Base-by-base conservation (phyloP, 495 filamentous ascomycete genomes). In the Elasticomyces elasticus region DNA sequence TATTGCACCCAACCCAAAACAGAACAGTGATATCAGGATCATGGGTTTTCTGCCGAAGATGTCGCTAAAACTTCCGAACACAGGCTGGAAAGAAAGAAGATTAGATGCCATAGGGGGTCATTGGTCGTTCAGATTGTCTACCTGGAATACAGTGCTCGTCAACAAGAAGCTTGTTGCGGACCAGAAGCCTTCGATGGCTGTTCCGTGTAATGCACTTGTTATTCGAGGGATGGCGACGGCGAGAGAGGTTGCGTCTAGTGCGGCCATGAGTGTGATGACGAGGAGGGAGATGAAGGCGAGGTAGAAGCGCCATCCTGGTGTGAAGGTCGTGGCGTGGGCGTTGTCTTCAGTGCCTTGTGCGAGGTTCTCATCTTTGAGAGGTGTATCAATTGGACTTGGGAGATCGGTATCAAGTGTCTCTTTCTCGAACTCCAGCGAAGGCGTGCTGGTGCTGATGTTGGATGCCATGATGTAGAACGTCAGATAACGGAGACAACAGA, bases 231-330 rank as follows among this genome's bases (percentile, higher is more conserved):
- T 64, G 3, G 86, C 85, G 20, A 89, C 83, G 7, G 80, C 82
- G 15, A 89, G 71, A 1, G 81, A 85, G 2, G 86, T 89, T 0
- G 82, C 83, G 66, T 89, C 85, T 19, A 89, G 69, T 23, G 86
- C 83, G 5, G 78, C 81, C 71, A 83, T 82, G 30, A 88, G 66
- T 0, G 78, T 77, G 23, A 87, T 72, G 7, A 83, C 71, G 20
- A 73, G 70, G 38, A 89, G 71, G 0, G 82, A 79, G 22, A 63
- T 28, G 59, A 84, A 81, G n/a, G 75, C 76, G 23, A 60, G 6
- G 17, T 65, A 57, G 52, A 73, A 71, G 17, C 67, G 54, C 62
- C 61, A 68, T 54, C 62, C 66, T 26, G 71, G 68, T 10, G 66
- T 63, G 62, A 73, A 73, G 15, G 30, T 45, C 50, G 44, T 25